Conservation (phyloP, 2,329 filamentous ascomycete genomes). For the Triangularia verruculosa region DNA sequence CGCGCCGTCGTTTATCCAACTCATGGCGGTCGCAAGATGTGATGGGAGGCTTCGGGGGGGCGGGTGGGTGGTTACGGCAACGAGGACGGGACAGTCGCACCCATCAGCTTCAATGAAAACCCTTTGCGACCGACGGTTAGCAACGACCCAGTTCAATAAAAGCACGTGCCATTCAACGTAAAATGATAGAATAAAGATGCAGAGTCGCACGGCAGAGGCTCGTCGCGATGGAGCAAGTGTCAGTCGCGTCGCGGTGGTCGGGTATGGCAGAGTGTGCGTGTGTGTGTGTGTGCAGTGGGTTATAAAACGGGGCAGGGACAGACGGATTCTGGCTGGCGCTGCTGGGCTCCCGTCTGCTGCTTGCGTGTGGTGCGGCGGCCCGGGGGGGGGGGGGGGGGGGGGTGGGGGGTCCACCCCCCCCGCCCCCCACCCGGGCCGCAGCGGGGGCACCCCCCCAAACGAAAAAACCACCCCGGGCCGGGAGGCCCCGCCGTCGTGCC, state of each 20-base stretch:
- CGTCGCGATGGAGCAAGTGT: slow-evolving; percentile 41
- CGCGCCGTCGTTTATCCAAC: slow-evolving; percentile 69
- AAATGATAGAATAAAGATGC: slow-evolving; percentile 35
- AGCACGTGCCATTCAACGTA: slow-evolving; percentile 38
- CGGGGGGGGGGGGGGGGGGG: slow-evolving; percentile 5
- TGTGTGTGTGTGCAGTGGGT: slow-evolving; percentile 28
- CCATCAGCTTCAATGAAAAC: slow-evolving; percentile 42
- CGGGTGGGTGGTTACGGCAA: slow-evolving; percentile 26
- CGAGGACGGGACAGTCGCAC: slow-evolving; percentile 33
- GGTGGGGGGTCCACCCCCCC: too few relatives aligned
- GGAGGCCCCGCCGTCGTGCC: too few relatives aligned
- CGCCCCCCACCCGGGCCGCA: too few relatives aligned
- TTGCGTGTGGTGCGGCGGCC: slow-evolving; percentile 19
- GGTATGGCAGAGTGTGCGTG: slow-evolving; percentile 34
- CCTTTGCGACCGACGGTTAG: slow-evolving; percentile 24
- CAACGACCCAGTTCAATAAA: slow-evolving; percentile 18
- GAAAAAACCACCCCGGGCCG: too few relatives aligned
- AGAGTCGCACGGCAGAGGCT: slow-evolving; percentile 46
- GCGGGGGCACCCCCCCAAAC: too few relatives aligned
- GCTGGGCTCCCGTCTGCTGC: slow-evolving; percentile 7
- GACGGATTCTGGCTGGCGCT: slow-evolving; percentile 25
- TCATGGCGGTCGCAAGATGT: slow-evolving; percentile 52
- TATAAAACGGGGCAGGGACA: slow-evolving; percentile 26
- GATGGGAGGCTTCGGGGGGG: slow-evolving; percentile 3
- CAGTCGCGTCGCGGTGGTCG: slow-evolving; percentile 41